These are phyloP conservation scores for Fomitiporia mediterranea DNA, from an alignment of 1,284 basidiomycete genomes.

Conservation along the genomic window DNA sequence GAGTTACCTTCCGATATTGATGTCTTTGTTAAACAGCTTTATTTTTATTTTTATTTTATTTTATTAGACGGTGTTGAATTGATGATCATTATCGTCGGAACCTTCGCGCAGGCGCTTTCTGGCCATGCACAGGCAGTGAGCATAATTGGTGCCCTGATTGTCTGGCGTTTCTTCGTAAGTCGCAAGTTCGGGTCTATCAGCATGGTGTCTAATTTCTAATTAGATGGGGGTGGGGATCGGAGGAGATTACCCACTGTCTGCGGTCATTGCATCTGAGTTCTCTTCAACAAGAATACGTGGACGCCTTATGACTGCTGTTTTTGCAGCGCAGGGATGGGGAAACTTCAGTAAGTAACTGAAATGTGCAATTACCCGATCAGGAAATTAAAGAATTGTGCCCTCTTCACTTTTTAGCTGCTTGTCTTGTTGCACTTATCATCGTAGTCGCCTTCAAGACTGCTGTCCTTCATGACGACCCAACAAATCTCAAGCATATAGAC, in stretches of 20 bases:
- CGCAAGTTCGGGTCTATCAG: not conserved
- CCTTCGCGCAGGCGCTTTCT: slow-evolving; percentile 44
- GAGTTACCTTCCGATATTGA: not conserved
- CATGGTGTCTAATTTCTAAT: slow-evolving; percentile 16
- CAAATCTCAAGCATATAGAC: slow-evolving; percentile 34
- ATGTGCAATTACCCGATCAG: too few relatives aligned
- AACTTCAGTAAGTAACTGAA: slow-evolving; percentile 43
- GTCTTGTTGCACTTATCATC: slow-evolving; percentile 53
- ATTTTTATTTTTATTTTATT: slow-evolving; percentile 31
- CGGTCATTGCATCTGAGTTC: slow-evolving; percentile 56
- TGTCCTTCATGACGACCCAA: slow-evolving; percentile 36
- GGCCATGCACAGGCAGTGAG: slow-evolving; percentile 50
- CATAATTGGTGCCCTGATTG: slow-evolving; percentile 55
- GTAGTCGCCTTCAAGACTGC: slow-evolving; percentile 51
- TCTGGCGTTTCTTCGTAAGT: slow-evolving; percentile 45
- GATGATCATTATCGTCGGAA: slow-evolving; percentile 50
- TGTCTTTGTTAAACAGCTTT: not conserved
- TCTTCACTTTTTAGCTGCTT: slow-evolving; percentile 34
- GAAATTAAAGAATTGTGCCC: too few relatives aligned
- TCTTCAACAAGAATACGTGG: slow-evolving; percentile 54
- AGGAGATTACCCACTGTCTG: slow-evolving; percentile 50
- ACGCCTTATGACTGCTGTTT: slow-evolving; percentile 52
- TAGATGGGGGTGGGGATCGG: slow-evolving; percentile 46
- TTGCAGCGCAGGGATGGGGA: slow-evolving; percentile 53
- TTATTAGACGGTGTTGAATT: slow-evolving; percentile 59